Base-by-base conservation (phyloP, 768 basidiomycete genomes). In the Leccinellum albellum region DNA sequence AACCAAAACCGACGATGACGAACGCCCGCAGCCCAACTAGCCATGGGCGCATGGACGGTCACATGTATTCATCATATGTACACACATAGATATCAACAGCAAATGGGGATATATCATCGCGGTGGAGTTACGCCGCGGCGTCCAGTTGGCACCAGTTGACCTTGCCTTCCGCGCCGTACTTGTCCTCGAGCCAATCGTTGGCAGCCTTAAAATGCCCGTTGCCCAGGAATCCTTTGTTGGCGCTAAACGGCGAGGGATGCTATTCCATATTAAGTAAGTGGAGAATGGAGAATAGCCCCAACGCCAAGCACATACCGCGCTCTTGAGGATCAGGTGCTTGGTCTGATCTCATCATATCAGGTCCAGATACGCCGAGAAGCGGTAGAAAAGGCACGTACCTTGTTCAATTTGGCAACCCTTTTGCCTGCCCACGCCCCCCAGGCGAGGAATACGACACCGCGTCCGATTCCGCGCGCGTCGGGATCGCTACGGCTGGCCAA, bases 401-500 rank as follows among this genome's bases (percentile, higher is more conserved):
- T 83, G 73, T 84, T 82, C 33, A 95, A 75, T 67, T 86, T 87
- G 54, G 83, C 81, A 54, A 91, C 88, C 65, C 91, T 81, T 74
- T 94, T 92, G 56, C 80, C 83, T 21, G 95, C 95, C 79, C 86
- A 88, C 8, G 83, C 79, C 9, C 95, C 94, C 94, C 94, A 97
- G 7, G 91, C 91, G 64, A 98, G 80, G 70, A 98, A 94, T 49
- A 87, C 87, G 24, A 88, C 82, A 46, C 94, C 91, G 5, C 87
- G 83, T 58, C 88, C 85, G 53, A 81, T 67, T 26, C 86, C 88
- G 57, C 68, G 74, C 23, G 61, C 66, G 50, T 72, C 73, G 61
- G 77, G 70, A 56, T 67, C 61, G 45, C 56, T 68, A 20, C 65
- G 67, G 53, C 61, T 68, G 26, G 79, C 73, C 50, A 91, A 76